These are phyloP conservation scores for Zychaea mexicana DNA, from an alignment of 371 early-diverging fungal genomes.

Conservation along the genomic window DNA sequence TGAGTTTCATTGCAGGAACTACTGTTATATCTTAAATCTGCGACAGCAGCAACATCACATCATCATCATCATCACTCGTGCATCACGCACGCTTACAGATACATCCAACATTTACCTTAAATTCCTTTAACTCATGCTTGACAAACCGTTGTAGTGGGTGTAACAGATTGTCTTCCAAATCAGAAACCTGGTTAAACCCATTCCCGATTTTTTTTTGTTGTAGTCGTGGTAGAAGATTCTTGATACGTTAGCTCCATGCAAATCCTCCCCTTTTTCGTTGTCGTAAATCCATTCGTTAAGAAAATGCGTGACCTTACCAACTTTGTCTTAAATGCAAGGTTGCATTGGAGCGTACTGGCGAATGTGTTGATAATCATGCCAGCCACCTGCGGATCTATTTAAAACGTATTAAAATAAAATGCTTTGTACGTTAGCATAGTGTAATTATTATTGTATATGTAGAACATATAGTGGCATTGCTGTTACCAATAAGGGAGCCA, in stretches of 20 bases:
- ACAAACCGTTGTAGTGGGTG: constrained; percentile 59
- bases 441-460: too few relatives aligned
- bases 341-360: constrained; percentile 48
- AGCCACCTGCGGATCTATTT: constrained; percentile 36
- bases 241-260: too few relatives aligned
- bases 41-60: too few relatives aligned
- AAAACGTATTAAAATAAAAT: neutral
- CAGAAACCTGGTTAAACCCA: constrained; percentile 36
- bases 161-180: constrained; percentile 54
- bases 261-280: too few relatives aligned
- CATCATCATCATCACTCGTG: too few relatives aligned
- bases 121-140: constrained; percentile 58
- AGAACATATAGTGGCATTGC: neutral
- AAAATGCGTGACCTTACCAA: constrained; percentile 36
- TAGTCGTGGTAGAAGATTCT: too few relatives aligned
- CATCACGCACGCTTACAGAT: too few relatives aligned
- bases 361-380: constrained; percentile 39
- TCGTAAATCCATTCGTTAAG: too few relatives aligned
- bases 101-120: constrained; percentile 6
- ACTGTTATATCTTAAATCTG: neutral
- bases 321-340: constrained; percentile 50
- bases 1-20: too few relatives aligned
- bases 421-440: too few relatives aligned
- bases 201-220: neutral
- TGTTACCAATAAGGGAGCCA: constrained; percentile 39